phyloP scores from a whole-genome alignment of 73 alveolate species.

The Symbiodinium pilosum region DNA sequence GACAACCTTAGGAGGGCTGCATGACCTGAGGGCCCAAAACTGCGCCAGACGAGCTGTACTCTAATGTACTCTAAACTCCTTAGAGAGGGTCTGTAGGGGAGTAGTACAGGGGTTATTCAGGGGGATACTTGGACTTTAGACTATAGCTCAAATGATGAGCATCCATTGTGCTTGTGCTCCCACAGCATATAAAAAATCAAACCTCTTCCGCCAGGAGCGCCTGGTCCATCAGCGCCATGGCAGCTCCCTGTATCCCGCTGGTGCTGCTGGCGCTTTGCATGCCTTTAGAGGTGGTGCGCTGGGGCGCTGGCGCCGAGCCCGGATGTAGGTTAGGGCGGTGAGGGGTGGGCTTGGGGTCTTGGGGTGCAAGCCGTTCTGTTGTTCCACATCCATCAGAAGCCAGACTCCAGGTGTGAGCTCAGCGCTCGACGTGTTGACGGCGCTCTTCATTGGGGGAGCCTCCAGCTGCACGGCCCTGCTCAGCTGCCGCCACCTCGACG shows the following conservation, averaged over 20 bases:
- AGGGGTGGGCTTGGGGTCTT: background rate
- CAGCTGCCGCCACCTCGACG: background rate
- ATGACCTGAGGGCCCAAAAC: too few relatives aligned
- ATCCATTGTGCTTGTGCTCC: too few relatives aligned
- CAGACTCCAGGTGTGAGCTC: background rate
- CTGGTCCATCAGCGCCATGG: background rate
- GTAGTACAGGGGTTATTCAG: too few relatives aligned
- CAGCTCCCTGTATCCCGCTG: background rate
- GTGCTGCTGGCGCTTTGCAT: conserved; percentile 7
- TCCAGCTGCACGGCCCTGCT: background rate
- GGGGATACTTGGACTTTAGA: too few relatives aligned
- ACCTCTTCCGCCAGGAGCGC: too few relatives aligned
- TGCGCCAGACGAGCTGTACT: too few relatives aligned
- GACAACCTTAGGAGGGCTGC: too few relatives aligned
- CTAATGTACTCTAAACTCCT: too few relatives aligned
- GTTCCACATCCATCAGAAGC: background rate
- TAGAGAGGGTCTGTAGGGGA: too few relatives aligned
- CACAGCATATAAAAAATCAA: too few relatives aligned
- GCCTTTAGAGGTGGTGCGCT: background rate
- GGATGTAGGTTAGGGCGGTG: too few relatives aligned
- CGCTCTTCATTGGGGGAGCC: conserved; percentile 5
- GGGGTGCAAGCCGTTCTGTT: background rate
- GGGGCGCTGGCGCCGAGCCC: background rate
- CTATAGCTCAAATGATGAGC: too few relatives aligned
- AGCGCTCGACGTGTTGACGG: background rate